Evolutionary conservation across 2,329 filamentous ascomycete species (phyloP).

Genomic region (Fusarium sp.): DNA sequence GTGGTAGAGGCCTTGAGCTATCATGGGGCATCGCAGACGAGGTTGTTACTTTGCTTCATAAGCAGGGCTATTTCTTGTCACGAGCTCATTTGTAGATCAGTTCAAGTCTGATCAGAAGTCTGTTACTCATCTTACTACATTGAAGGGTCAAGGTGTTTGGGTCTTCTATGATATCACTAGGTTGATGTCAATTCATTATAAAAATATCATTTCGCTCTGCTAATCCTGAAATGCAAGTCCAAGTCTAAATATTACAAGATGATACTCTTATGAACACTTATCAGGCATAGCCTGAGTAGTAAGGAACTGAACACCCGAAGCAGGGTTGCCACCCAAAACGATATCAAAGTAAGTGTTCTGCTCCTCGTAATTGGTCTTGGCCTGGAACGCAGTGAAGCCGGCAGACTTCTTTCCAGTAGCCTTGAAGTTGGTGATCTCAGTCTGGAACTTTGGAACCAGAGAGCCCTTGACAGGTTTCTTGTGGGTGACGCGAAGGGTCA

Average conservation of each 20-base stretch:
- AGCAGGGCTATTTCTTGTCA: background rate
- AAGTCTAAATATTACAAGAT: background rate
- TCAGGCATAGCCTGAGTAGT: background rate
- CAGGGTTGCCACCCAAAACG: background rate
- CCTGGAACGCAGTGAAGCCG: constrained; percentile 17
- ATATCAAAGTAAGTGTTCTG: background rate
- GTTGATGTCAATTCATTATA: too few species aligned
- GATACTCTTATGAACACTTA: background rate
- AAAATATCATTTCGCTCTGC: background rate
- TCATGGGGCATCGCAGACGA: constrained; percentile 2
- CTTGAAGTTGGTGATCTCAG: constrained; percentile 4
- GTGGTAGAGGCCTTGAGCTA: constrained; percentile 1
- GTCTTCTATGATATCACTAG: rapidly evolving
- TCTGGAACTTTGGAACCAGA: background rate
- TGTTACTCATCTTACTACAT: background rate
- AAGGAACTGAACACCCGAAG: background rate
- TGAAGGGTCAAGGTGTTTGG: rapidly evolving
- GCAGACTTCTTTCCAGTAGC: constrained; percentile 23
- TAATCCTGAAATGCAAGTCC: background rate
- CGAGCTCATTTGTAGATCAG: background rate
- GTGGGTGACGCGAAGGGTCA: constrained; percentile 1
- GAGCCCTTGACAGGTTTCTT: background rate
- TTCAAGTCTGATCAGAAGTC: rapidly evolving
- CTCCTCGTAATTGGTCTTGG: background rate
- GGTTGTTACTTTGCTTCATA: background rate